phyloP scores from a whole-genome alignment of 1,139 yeast genomes.

The Hanseniaspora gamundiae region DNA sequence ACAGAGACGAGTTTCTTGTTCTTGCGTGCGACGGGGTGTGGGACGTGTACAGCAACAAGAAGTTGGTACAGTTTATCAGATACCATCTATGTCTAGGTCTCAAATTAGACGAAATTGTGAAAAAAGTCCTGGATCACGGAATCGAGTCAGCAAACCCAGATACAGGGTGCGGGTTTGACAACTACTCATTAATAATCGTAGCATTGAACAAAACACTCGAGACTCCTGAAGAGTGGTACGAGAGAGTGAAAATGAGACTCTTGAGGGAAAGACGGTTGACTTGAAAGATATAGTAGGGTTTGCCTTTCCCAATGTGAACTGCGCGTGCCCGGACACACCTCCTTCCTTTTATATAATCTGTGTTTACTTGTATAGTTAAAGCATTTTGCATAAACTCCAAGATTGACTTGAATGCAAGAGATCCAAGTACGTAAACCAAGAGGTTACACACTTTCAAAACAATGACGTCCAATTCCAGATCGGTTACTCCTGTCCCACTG shows the following conservation, averaged over 20 bases:
- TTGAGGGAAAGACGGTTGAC: conserved; percentile 33
- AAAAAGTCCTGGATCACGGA: conserved; percentile 50
- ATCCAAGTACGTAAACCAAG: no score
- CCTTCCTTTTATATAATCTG: neutral
- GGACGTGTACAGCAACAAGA: conserved; percentile 60
- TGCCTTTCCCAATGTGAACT: neutral
- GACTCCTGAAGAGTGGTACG: conserved; percentile 46
- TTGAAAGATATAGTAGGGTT: neutral
- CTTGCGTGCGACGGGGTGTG: conserved; percentile 73
- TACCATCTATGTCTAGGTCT: conserved; percentile 46
- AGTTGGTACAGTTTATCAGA: conserved; percentile 41
- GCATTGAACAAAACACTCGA: conserved; percentile 39
- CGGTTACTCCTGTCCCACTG: neutral
- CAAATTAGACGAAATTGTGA: conserved; percentile 45
- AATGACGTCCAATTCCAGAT: neutral
- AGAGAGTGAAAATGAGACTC: conserved; percentile 36
- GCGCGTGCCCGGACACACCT: neutral
- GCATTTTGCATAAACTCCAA: neutral
- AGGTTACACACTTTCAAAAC: no score
- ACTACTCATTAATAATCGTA: conserved; percentile 60
- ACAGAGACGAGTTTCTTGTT: conserved; percentile 51
- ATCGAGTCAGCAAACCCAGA: conserved; percentile 60
- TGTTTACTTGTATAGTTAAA: no score
- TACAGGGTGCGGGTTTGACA: conserved; percentile 73
- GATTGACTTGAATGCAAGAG: no score